Base-by-base conservation (phyloP, 1,139 yeast species). In the Pichiaceae sp. region DNA sequence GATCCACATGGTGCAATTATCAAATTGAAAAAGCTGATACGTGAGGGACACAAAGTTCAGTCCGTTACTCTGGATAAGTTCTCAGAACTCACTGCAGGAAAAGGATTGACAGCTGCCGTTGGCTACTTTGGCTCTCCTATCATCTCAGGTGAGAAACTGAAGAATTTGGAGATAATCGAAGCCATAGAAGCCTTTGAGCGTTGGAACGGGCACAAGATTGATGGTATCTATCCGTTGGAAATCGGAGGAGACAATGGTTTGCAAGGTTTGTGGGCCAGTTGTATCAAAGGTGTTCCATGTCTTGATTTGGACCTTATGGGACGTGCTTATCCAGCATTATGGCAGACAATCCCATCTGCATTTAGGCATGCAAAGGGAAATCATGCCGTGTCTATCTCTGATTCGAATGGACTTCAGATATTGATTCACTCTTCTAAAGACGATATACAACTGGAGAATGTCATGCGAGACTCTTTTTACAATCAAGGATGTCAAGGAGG, bases 101-200 rank as follows among this genome's bases (percentile, higher is more conserved):
- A 59, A 17, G 64, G 65, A 5, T 43, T 45, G 18, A 57, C 63
- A 12, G 56, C 62, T 19, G 49, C 63, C n/a, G 64, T 60, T 16
- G 69, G 69, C 9, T 58, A 54, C 44, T 68, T 66, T 23, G 74
- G 74, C 1, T 64, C 72, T 2, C 74, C 74, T 1, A 64, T 72
- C 0, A 72, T 68, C 7, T 52, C 67, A 6, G 53, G 55, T 35
- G 73, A 68, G 43, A 64, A 66, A 38, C 46, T 68, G n/a, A 51
- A 52, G 18, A 69, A 69, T 1, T 53, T 56, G 23, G 68, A 63
- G 31, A 47, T 63, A 12, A 42, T 50, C 24, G 59, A 58, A 9
- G 64, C 68, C 2, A 52, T 56, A 23, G 48, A 57, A 2, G 48
- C 56, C 4, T 42, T 66, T 34, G 47, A 52, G 21, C 52, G 56